Evolutionary conservation across 148 eudicot species (phyloP), one percentile per base, ranked within the genome.

Genomic region (Rhododendron kiyosumense): DNA sequence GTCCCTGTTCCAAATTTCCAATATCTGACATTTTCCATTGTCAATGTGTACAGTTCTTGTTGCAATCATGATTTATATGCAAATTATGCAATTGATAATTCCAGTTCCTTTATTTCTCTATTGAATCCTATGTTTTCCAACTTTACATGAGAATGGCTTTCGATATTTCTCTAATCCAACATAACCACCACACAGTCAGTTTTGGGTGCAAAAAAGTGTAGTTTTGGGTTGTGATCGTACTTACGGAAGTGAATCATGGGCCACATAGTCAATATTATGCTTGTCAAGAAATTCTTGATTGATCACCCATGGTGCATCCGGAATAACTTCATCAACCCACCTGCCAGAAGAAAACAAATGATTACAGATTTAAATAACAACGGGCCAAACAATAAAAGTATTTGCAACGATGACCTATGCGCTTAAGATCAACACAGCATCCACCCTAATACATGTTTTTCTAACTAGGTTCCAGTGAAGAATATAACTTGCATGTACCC

Each of bases 251-350:
- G 96, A 90, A 84, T 94, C 96, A 74, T 94, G 96, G 57, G 96
- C 96, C 84, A 94, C 96, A 87, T 78, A 94, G 83, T 94, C 96
- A 84, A 94, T 94, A 67, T 84, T 86, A 85, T 94, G 93, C 83
- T 92, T 88, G 88, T 94, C 95, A 34, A 94, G 89, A 88, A 94
- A 94, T 81, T 92, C 95, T 84, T 89, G 90, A 30, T 88, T 83
- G 63, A 93, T 84, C 18, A 94, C 96, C 96, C 96, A 94, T 6
- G 96, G 96, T 59, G 96, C 96, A 88, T 93, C 95, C 13, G 96
- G 94, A 84, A 94, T 93, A 81, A 94, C 96, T 90, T 94, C 95
- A 85, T 94, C 96, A 78, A 94, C 96, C 96, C 96, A 94, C 89
- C 95, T 93, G 92, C 79, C 51, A 83, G 38, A 54, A 76, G 36